Conservation (phyloP, 192 early-diverging fungal genomes). For the Entomortierella parvispora region DNA sequence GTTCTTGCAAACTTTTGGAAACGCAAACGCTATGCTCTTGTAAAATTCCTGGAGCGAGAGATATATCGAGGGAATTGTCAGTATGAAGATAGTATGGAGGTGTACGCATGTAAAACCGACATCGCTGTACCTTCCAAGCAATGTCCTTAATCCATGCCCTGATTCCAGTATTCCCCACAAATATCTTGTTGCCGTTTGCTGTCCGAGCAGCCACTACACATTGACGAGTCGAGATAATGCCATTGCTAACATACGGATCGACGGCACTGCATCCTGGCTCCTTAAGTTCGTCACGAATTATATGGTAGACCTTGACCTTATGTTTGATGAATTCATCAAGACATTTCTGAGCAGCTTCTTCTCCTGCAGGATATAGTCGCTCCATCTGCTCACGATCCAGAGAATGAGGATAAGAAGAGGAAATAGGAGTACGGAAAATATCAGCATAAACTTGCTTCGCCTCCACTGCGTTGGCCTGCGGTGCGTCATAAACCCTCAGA, state of each 20-base stretch:
- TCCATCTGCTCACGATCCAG: constrained; percentile 26
- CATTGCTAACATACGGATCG: constrained; percentile 62
- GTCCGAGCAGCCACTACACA: constrained; percentile 60
- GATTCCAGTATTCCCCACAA: constrained; percentile 60
- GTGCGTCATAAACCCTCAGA: constrained; percentile 1
- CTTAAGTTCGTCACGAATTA: constrained; percentile 52
- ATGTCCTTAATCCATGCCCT: constrained; percentile 71
- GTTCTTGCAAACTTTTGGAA: constrained; percentile 68
- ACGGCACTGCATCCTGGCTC: constrained; percentile 49
- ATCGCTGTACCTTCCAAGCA: constrained; percentile 66
- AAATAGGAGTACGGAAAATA: constrained; percentile 10
- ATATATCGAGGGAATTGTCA: background rate
- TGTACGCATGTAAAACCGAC: too few relatives aligned
- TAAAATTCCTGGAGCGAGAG: constrained; percentile 64
- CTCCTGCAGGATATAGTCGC: constrained; percentile 61
- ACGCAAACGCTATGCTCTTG: constrained; percentile 63
- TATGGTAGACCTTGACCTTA: constrained; percentile 53
- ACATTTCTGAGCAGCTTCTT: constrained; percentile 56
- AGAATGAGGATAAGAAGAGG: constrained; percentile 9
- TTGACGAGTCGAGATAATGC: constrained; percentile 60
- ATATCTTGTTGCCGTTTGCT: constrained; percentile 59
- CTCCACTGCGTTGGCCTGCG: constrained; percentile 22
- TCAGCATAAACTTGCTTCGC: constrained; percentile 33
- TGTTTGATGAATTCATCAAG: constrained; percentile 51
- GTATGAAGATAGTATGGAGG: too few relatives aligned